Percentiles rank a stretch among this genome's conserved stretches.
Conservation (phyloP, 2,329 filamentous ascomycete genomes). For the Tolypocladium paradoxum region DNA sequence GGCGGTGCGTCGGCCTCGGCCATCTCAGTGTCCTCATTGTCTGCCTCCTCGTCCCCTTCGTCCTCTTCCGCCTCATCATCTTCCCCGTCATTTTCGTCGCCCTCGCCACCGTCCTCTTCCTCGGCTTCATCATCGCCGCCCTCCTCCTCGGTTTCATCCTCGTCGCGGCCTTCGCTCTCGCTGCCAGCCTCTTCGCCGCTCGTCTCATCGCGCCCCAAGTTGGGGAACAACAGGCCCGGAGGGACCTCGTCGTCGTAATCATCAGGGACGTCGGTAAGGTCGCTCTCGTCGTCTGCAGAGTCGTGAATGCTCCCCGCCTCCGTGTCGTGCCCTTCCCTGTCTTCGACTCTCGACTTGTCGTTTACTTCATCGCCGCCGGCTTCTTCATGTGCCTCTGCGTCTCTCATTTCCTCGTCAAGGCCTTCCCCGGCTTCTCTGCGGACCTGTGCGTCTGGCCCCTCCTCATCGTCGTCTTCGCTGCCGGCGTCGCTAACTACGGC, state of each 20-base stretch:
- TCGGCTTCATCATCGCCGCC: slow-evolving; percentile 10
- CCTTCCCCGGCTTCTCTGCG: slow-evolving; percentile 22
- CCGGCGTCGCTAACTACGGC: slow-evolving; percentile 23
- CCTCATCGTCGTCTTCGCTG: slow-evolving; percentile 29
- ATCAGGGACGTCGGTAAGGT: slow-evolving; percentile 52
- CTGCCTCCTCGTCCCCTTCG: slow-evolving; percentile 4
- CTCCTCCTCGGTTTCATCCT: slow-evolving; percentile 17
- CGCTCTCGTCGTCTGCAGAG: slow-evolving; percentile 58
- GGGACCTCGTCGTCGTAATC: slow-evolving; percentile 49
- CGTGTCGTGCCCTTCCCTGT: slow-evolving; percentile 13
- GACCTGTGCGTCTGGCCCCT: slow-evolving; percentile 28
- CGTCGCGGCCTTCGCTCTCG: slow-evolving; percentile 24
- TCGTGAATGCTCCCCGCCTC: slow-evolving; percentile 48
- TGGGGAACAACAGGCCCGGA: slow-evolving; percentile 41
- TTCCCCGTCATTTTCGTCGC: slow-evolving; percentile 4
- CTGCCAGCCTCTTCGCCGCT: slow-evolving; percentile 21
- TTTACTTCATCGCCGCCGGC: slow-evolving; percentile 18
- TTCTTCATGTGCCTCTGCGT: slow-evolving; percentile 22
- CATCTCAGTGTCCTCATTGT: slow-evolving; percentile 1
- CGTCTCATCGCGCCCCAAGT: slow-evolving; percentile 22
- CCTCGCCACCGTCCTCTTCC: slow-evolving; percentile 5
- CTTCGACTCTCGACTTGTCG: slow-evolving; percentile 16
- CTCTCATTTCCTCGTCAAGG: slow-evolving; percentile 32
- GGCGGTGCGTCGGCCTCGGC: neutral
- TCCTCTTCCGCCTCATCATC: slow-evolving; percentile 7